These are phyloP conservation scores for Lablab purpureus DNA, from an alignment of 306 rosid genomes.

Conservation along the genomic window DNA sequence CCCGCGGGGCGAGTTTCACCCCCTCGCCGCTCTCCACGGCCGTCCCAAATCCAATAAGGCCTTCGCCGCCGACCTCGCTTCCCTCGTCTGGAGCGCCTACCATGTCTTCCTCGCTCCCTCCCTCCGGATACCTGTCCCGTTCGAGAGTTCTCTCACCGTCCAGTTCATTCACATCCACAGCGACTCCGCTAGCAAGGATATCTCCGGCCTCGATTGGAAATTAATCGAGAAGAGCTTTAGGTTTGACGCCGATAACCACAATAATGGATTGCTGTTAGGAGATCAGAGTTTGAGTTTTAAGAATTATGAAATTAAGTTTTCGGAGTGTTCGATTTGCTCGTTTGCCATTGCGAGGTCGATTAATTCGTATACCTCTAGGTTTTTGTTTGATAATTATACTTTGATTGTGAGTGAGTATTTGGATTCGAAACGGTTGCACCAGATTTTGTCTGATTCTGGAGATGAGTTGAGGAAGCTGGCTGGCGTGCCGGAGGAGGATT, in stretches of 20 bases:
- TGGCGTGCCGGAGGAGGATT: conserved; percentile 72
- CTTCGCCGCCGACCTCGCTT: conserved; percentile 77
- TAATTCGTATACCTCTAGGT: conserved; percentile 87
- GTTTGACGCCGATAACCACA: conserved; percentile 53
- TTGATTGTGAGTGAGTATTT: conserved; percentile 94
- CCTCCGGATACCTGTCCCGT: conserved; percentile 76
- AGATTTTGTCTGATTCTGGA: conserved; percentile 73
- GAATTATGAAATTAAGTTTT: conserved; percentile 57
- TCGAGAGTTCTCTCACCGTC: conserved; percentile 70
- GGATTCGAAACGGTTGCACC: conserved; percentile 91
- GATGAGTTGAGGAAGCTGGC: conserved; percentile 74
- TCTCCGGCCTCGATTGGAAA: conserved; percentile 73
- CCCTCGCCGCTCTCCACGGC: conserved; percentile 77
- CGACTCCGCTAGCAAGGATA: conserved; percentile 36
- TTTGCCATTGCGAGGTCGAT: conserved; percentile 79
- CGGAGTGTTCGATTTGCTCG: conserved; percentile 67
- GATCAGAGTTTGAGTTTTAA: conserved; percentile 76
- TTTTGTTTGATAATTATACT: conserved; percentile 86
- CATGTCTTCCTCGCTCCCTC: conserved; percentile 90
- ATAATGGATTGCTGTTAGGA: conserved; percentile 62
- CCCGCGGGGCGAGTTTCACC: conserved; percentile 91
- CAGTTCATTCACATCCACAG: conserved; percentile 72
- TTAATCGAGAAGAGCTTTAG: conserved; percentile 65
- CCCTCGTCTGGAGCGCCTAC: conserved; percentile 79
- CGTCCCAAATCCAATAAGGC: conserved; percentile 74